A percentile compares a stretch with the other conserved stretches of the same genome.
phyloP scores from a whole-genome alignment of 805 yeast species.

The Candida silvatica region DNA sequence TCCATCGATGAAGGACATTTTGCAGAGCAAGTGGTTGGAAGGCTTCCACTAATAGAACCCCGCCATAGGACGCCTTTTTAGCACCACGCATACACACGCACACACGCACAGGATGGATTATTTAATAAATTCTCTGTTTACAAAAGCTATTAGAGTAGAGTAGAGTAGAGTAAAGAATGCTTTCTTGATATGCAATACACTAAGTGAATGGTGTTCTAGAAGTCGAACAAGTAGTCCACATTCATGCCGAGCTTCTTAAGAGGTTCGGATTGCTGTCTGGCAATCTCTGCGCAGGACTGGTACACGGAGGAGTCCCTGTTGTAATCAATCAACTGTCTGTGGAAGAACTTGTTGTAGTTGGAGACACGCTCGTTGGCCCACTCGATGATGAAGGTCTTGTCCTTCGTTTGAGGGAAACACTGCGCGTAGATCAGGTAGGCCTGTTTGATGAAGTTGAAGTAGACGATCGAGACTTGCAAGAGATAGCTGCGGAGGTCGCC shows the following conservation, averaged over 20 bases:
- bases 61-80: too few species aligned
- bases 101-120: too few species aligned
- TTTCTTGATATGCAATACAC: neutral
- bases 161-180: too few species aligned
- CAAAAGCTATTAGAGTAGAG: neutral
- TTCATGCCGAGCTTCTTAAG: slow-evolving; percentile 62
- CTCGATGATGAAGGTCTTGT: slow-evolving; percentile 40
- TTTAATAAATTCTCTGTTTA: too few species aligned
- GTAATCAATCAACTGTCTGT: slow-evolving; percentile 61
- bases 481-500: slow-evolving; percentile 48
- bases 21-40: slow-evolving; percentile 61
- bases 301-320: slow-evolving; percentile 44
- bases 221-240: slow-evolving; percentile 53
- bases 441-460: slow-evolving; percentile 50
- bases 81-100: too few species aligned
- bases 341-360: slow-evolving; percentile 48
- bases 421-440: slow-evolving; percentile 47
- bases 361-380: slow-evolving; percentile 68
- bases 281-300: slow-evolving; percentile 43
- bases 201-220: too few species aligned
- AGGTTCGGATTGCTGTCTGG: slow-evolving; percentile 51
- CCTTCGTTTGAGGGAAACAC: slow-evolving; percentile 30
- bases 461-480: slow-evolving; percentile 52
- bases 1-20: slow-evolving; percentile 67
- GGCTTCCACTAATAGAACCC: slow-evolving; percentile 12